Evolutionary conservation across 2,329 filamentous ascomycete species (phyloP), one percentile per base, ranked within the genome.

Genomic region (Aureobasidium sp.): DNA sequence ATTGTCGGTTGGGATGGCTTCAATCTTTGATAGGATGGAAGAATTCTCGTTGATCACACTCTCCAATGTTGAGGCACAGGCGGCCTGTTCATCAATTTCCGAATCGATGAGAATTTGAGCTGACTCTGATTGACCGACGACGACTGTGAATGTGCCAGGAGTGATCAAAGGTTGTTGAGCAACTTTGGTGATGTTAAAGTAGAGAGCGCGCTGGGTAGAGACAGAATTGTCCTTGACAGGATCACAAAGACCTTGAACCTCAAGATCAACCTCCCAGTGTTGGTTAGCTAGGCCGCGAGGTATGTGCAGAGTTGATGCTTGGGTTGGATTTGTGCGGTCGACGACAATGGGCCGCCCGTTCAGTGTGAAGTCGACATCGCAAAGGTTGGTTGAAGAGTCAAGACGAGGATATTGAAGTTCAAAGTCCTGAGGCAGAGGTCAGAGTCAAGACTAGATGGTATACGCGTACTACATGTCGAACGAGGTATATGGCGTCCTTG

Each of bases 371-470:
- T 48, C 30, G n/a, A 59, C 39, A 42, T 54, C 48, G 29, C 57
- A 60, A 36, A 60, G 57, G 13, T 51, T 60, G 9, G 57, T 60
- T 37, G 57, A 60, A 27, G 57, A 60, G 25, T 48, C 25, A 14
- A 50, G 32, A 13, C 37, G 57, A 45, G 57, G 57, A 29, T 60
- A 47, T 39, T 51, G 57, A 51, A 60, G 32, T 14, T 51, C 47
- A 44, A 60, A 60, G n/a, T 60, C 57, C 57, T 63, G 25, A 58
- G 32, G 61, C 36, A 59, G 2, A 39, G 29, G 42, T 62, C 44
- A 63, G 62, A 39, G 9, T 32, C 37, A 14, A 49, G 25, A 41
- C 27, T 42, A 61, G 51, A 50, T 14, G 48, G 27, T 8, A 37
- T 58, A 61, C 41, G 48, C 34, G 36, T 58, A 47, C 42, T 21